These are phyloP conservation scores for Penicillium canariense DNA, from an alignment of 495 filamentous ascomycete species.

Conservation along the genomic window DNA sequence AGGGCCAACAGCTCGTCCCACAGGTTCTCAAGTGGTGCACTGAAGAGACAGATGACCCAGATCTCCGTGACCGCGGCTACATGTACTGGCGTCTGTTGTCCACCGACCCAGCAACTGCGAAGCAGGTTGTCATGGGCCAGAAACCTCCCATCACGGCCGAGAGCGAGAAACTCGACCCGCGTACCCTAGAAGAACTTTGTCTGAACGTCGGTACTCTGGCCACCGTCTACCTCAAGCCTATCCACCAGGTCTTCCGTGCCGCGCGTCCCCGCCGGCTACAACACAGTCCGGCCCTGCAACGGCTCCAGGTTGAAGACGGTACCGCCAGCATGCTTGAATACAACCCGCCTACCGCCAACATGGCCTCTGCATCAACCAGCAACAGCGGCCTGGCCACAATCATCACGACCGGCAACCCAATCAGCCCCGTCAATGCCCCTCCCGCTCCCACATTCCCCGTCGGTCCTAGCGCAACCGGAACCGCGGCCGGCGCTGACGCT, in stretches of 20 bases:
- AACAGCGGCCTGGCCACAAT: slow-evolving; percentile 28
- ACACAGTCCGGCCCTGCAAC: slow-evolving; percentile 83
- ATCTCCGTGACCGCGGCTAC: slow-evolving; percentile 91
- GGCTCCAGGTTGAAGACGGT: slow-evolving; percentile 52
- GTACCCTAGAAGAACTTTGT: slow-evolving; percentile 94
- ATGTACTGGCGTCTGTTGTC: slow-evolving; percentile 99
- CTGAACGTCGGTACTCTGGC: slow-evolving; percentile 94
- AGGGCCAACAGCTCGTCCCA: slow-evolving; percentile 89
- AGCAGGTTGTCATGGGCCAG: slow-evolving; percentile 90
- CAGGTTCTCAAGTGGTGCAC: slow-evolving; percentile 98
- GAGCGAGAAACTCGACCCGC: slow-evolving; percentile 88
- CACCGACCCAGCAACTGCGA: slow-evolving; percentile 85
- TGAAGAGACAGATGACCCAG: slow-evolving; percentile 97
- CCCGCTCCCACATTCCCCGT: slow-evolving; percentile 22
- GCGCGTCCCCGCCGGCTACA: slow-evolving; percentile 75
- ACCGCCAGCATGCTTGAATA: slow-evolving; percentile 32
- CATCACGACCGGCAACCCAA: slow-evolving; percentile 24
- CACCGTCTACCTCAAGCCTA: slow-evolving; percentile 96
- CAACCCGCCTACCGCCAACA: slow-evolving; percentile 23
- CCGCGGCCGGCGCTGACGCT: slow-evolving; percentile 43
- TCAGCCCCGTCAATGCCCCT: slow-evolving; percentile 20
- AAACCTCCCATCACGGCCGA: slow-evolving; percentile 97
- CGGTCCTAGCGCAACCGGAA: slow-evolving; percentile 23
- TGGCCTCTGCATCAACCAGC: slow-evolving; percentile 23
- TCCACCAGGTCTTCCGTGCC: slow-evolving; percentile 94